Percentiles rank a stretch among this genome's conserved stretches.
These are phyloP conservation scores for Trichoderma oligosporum DNA, from an alignment of 2,329 filamentous ascomycete genomes.

Conservation along the genomic window DNA sequence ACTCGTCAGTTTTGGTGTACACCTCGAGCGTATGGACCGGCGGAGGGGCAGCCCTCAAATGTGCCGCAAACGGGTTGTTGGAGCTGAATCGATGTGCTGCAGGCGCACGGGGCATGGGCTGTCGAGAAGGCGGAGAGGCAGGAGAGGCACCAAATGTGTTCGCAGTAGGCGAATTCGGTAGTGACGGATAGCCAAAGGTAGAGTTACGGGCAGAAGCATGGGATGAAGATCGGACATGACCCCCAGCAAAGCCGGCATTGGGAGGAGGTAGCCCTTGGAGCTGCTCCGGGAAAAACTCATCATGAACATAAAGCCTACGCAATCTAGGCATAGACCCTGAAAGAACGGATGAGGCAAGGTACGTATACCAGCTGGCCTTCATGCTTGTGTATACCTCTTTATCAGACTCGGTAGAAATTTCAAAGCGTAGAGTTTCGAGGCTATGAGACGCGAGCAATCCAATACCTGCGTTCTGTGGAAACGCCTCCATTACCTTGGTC, in stretches of 20 bases:
- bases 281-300: slow-evolving; percentile 75
- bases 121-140: slow-evolving; percentile 25
- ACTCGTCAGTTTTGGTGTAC: slow-evolving; percentile 57
- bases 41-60: slow-evolving; percentile 30
- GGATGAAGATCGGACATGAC: slow-evolving; percentile 34
- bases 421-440: slow-evolving; percentile 72
- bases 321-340: slow-evolving; percentile 70
- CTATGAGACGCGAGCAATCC: slow-evolving; percentile 65
- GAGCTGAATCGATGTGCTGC: slow-evolving; percentile 49
- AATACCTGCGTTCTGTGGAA: slow-evolving; percentile 45
- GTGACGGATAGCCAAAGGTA: slow-evolving; percentile 19
- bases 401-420: slow-evolving; percentile 63
- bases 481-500: slow-evolving; percentile 46
- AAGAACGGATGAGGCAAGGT: slow-evolving; percentile 79
- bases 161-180: slow-evolving; percentile 26
- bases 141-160: slow-evolving; percentile 17
- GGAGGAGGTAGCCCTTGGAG: slow-evolving; percentile 70
- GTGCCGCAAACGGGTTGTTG: slow-evolving; percentile 55
- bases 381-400: slow-evolving; percentile 55
- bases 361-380: slow-evolving; percentile 70
- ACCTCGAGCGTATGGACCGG: slow-evolving; percentile 56
- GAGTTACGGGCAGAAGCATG: slow-evolving; percentile 26
- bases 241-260: slow-evolving; percentile 33
- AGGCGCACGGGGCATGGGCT: slow-evolving; percentile 29
- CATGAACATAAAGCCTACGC: slow-evolving; percentile 76